These are phyloP conservation scores for Pinus taeda DNA, from an alignment of 75 land plant species.

Conservation along the genomic window DNA sequence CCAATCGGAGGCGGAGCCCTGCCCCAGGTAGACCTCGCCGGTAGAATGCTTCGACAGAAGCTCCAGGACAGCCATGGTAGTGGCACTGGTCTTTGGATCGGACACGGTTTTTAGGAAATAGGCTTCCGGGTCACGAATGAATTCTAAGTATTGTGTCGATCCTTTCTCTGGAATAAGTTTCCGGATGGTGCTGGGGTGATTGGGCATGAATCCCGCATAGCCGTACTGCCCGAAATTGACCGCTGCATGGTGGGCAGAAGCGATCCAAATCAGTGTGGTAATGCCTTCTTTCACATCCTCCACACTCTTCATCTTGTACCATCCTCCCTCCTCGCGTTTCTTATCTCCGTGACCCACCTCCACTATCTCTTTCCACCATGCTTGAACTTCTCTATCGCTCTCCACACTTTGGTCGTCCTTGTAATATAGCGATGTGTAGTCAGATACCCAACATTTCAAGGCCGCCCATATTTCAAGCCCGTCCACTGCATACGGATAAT, in stretches of 20 bases:
- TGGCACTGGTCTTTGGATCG: not conserved
- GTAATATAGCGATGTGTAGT: slow-evolving; percentile 52
- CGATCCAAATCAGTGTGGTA: slow-evolving; percentile 41
- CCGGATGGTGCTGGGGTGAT: slow-evolving; percentile 58
- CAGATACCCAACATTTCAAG: slow-evolving; percentile 34
- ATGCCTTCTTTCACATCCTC: slow-evolving; percentile 27
- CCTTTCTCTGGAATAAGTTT: slow-evolving; percentile 67
- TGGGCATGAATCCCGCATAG: slow-evolving; percentile 66
- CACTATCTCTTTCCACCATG: slow-evolving; percentile 53
- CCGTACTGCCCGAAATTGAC: slow-evolving; percentile 72
- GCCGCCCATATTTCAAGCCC: slow-evolving; percentile 55
- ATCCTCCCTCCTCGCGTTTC: slow-evolving; percentile 32
- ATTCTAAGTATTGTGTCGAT: slow-evolving; percentile 48
- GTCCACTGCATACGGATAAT: slow-evolving; percentile 61
- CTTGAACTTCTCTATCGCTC: slow-evolving; percentile 44
- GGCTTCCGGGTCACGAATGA: slow-evolving; percentile 45
- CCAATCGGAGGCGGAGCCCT: slow-evolving; percentile 24
- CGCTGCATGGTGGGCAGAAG: slow-evolving; percentile 33
- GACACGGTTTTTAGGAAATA: slow-evolving; percentile 4
- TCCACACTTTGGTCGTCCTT: slow-evolving; percentile 17
- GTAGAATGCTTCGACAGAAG: slow-evolving; percentile 72
- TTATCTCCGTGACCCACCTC: slow-evolving; percentile 51
- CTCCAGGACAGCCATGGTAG: slow-evolving; percentile 28
- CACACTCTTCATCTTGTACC: slow-evolving; percentile 36
- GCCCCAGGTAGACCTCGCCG: slow-evolving; percentile 80